Conservation (phyloP, 805 yeast species). For the Metschnikowia borealis region DNA sequence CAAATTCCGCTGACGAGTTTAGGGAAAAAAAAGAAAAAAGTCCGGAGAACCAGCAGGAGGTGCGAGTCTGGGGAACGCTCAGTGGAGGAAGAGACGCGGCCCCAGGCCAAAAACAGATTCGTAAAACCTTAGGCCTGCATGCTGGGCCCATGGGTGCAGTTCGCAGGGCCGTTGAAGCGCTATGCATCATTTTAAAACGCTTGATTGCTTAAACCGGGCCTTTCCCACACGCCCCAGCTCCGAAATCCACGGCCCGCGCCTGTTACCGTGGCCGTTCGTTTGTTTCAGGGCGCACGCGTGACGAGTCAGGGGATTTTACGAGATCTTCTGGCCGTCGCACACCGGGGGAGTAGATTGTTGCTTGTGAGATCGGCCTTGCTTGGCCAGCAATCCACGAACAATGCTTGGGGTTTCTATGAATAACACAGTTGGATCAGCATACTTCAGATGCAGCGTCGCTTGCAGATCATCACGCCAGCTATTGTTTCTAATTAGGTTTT, state of each 20-base stretch:
- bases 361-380: no score
- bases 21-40: background rate
- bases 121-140: background rate
- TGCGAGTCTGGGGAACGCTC: constrained; percentile 2
- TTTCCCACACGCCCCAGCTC: background rate
- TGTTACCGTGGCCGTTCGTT: background rate
- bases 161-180: background rate
- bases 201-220: background rate
- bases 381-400: no score
- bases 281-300: background rate
- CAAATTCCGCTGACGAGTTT: background rate
- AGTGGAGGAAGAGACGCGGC: background rate
- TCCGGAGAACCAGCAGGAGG: constrained; percentile 2
- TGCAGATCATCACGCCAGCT: background rate
- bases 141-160: background rate
- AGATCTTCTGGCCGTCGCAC: background rate
- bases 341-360: no score
- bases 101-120: background rate
- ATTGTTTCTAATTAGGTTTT: background rate
- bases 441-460: no score
- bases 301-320: background rate
- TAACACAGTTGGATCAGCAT: no score
- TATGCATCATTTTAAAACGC: background rate
- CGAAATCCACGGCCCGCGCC: background rate
- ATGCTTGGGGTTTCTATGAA: no score